Conservation (phyloP, 2,329 filamentous ascomycete species). For the Grosmannia huntii region DNA sequence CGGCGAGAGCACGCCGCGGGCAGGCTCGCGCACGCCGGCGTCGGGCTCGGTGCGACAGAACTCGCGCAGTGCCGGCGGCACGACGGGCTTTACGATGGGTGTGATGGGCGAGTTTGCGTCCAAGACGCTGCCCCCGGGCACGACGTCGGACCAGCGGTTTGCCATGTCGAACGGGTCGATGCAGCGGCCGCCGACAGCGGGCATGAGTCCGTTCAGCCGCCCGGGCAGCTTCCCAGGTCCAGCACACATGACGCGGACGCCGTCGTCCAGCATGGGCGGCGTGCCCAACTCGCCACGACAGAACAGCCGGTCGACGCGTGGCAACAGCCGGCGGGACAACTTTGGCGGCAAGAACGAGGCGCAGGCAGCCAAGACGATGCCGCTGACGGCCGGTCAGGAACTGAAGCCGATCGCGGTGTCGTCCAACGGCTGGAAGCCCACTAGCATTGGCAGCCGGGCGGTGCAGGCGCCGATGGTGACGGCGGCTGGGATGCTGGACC, state of each 20-base stretch:
- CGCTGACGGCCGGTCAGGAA: slow-evolving; percentile 71
- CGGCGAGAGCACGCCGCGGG: slow-evolving; percentile 43
- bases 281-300: slow-evolving; percentile 61
- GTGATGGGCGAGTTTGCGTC: slow-evolving; percentile 51
- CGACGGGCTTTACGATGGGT: slow-evolving; percentile 51
- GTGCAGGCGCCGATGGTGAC: slow-evolving; percentile 26
- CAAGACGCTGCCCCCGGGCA: slow-evolving; percentile 57
- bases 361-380: slow-evolving; percentile 75
- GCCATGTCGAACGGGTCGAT: slow-evolving; percentile 44
- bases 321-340: slow-evolving; percentile 49
- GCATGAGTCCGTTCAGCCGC: slow-evolving; percentile 33
- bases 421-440: slow-evolving; percentile 79
- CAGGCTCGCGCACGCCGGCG: slow-evolving; percentile 47
- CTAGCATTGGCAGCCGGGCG: slow-evolving; percentile 43
- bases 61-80: slow-evolving; percentile 23
- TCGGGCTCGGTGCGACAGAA: slow-evolving; percentile 32
- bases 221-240: slow-evolving; percentile 50
- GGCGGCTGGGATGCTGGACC: slow-evolving; percentile 55
- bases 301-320: slow-evolving; percentile 47
- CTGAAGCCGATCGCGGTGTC: slow-evolving; percentile 67
- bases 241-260: slow-evolving; percentile 51
- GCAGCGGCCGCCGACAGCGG: slow-evolving; percentile 24
- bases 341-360: slow-evolving; percentile 45
- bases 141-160: slow-evolving; percentile 68
- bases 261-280: slow-evolving; percentile 37